These are phyloP conservation scores for Jasminum sambac DNA, from an alignment of 257 asterid genomes.

Conservation along the genomic window DNA sequence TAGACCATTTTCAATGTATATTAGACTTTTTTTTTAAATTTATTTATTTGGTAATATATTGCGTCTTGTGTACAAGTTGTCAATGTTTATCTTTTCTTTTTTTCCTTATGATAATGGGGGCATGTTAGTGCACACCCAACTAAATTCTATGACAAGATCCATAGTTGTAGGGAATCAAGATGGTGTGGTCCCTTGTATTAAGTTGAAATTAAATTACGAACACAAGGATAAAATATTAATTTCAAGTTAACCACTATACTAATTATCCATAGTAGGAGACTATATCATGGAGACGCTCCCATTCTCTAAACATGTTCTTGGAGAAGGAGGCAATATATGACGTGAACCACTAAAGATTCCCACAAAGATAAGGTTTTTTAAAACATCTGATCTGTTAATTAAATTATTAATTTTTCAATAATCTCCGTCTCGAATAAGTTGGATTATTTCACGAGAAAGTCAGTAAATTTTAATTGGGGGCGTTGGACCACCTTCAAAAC, in stretches of 20 bases:
- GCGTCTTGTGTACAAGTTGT: no score
- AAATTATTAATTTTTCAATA: not conserved
- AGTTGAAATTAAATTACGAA: slow-evolving; percentile 17
- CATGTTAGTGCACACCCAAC: slow-evolving; percentile 10
- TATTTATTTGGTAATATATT: no score
- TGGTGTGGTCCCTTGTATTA: slow-evolving; percentile 8
- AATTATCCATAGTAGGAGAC: not conserved
- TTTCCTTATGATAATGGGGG: not conserved
- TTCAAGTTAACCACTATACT: not conserved
- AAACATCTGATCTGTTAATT: not conserved
- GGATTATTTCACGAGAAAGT: no score
- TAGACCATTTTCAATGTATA: no score
- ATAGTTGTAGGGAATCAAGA: slow-evolving; percentile 30
- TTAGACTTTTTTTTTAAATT: no score
- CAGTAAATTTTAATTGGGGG: no score
- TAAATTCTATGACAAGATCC: slow-evolving; percentile 31
- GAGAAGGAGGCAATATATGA: slow-evolving; percentile 21
- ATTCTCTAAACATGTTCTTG: slow-evolving; percentile 33
- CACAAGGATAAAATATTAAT: slow-evolving; percentile 7
- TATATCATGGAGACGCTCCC: slow-evolving; percentile 18
- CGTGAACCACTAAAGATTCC: slow-evolving; percentile 29
- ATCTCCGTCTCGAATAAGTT: no score
- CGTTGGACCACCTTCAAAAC: no score
- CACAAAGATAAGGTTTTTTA: not conserved
- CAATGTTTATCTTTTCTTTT: no score